Evolutionary conservation across 768 basidiomycete species (phyloP).

Genomic region (Crucibulum laeve): DNA sequence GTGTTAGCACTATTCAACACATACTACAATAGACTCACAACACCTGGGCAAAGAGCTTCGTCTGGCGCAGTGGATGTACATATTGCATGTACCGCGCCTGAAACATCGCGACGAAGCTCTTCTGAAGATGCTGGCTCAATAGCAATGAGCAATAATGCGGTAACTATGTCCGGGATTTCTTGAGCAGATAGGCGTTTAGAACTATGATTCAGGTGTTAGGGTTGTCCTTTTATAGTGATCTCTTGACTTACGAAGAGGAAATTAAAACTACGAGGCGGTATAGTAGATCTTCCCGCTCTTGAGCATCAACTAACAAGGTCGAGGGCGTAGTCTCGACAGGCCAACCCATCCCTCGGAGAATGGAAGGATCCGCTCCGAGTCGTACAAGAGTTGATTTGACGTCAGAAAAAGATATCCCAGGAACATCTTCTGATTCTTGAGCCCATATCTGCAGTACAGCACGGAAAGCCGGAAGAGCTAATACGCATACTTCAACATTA

Average conservation of each 20-base stretch:
- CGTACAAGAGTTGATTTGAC: conserved; percentile 32
- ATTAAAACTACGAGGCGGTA: conserved; percentile 40
- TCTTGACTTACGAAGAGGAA: conserved; percentile 37
- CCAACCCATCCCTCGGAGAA: conserved; percentile 32
- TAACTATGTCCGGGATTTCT: conserved; percentile 45
- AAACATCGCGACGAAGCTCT: conserved; percentile 42
- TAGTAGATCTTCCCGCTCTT: conserved; percentile 25
- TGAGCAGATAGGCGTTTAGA: conserved; percentile 1
- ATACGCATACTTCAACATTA: too few relatives aligned
- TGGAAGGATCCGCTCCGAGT: conserved; percentile 38
- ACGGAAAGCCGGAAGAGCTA: conserved; percentile 5
- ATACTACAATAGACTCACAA: conserved; percentile 15
- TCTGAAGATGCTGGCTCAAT: conserved; percentile 47
- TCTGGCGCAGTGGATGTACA: conserved; percentile 35
- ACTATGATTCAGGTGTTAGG: background rate
- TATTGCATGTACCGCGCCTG: conserved; percentile 39
- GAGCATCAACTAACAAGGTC: conserved; percentile 7
- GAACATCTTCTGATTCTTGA: conserved; percentile 6
- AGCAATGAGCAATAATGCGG: conserved; percentile 48
- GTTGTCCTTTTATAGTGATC: background rate
- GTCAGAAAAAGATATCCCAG: conserved; percentile 26
- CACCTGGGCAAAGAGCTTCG: conserved; percentile 16
- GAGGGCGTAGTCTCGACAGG: conserved; percentile 4
- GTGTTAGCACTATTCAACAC: conserved; percentile 6
- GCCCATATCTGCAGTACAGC: conserved; percentile 10